Percentiles rank a stretch among this genome's conserved stretches.
phyloP scores from a whole-genome alignment of 495 filamentous ascomycete species.

The Articulospora tetracladia region DNA sequence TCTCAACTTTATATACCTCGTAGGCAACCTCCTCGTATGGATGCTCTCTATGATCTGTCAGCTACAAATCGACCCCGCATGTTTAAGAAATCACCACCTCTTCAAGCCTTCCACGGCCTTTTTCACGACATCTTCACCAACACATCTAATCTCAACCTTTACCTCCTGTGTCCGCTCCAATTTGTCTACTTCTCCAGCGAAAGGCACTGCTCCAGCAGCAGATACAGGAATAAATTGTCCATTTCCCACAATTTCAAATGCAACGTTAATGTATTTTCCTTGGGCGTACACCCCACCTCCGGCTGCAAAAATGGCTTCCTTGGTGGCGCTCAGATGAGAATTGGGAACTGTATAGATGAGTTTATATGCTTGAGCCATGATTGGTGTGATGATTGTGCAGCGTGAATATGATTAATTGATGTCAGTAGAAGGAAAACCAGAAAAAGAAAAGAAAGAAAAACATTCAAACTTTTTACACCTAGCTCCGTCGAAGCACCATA shows the following conservation, averaged over 20 bases:
- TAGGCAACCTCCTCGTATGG: slow-evolving; percentile 71
- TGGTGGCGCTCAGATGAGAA: slow-evolving; percentile 43
- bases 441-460: too few relatives aligned
- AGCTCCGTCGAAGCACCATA: too few relatives aligned
- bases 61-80: neutral
- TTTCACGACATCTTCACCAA: slow-evolving; percentile 36
- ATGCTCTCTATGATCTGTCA: slow-evolving; percentile 43
- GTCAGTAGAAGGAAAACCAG: too few relatives aligned
- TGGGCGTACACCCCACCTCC: slow-evolving; percentile 60
- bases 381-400: neutral
- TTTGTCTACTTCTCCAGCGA: slow-evolving; percentile 48
- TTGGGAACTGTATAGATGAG: slow-evolving; percentile 58
- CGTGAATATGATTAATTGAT: too few relatives aligned
- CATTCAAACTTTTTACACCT: too few relatives aligned
- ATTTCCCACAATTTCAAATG: slow-evolving; percentile 38
- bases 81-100: slow-evolving; percentile 39
- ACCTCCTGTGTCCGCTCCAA: slow-evolving; percentile 49
- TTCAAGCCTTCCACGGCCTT: slow-evolving; percentile 57
- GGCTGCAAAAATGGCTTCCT: slow-evolving; percentile 58
- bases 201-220: slow-evolving; percentile 49
- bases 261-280: slow-evolving; percentile 56
- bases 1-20: slow-evolving; percentile 66
- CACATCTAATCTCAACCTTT: slow-evolving; percentile 50
- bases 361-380: slow-evolving; percentile 5
- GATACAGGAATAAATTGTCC: slow-evolving; percentile 19